Conservation (phyloP, 2,329 filamentous ascomycete species). For the Tolypocladium ophioglossoides region DNA sequence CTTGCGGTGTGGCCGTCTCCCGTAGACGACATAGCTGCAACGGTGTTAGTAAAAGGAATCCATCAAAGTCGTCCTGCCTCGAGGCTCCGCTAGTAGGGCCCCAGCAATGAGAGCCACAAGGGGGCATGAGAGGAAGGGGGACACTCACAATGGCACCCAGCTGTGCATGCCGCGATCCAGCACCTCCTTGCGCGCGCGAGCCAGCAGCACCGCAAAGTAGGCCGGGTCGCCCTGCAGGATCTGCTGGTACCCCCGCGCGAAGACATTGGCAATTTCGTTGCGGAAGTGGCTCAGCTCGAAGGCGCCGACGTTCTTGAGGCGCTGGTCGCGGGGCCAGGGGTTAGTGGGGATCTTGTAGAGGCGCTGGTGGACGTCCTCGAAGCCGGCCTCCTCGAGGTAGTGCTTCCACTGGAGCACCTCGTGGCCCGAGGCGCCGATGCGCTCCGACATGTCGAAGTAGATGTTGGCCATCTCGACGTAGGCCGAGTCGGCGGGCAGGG, state of each 20-base stretch:
- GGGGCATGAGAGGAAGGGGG: neutral
- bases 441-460: conserved; percentile 12
- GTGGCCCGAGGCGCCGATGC: conserved; percentile 9
- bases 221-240: conserved; percentile 11
- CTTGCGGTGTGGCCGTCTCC: neutral
- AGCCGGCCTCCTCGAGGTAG: conserved; percentile 18
- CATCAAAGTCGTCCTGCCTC: too few relatives aligned
- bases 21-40: neutral
- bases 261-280: conserved; percentile 10
- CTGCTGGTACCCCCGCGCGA: conserved; percentile 12
- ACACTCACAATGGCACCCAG: conserved; percentile 12
- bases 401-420: conserved; percentile 12
- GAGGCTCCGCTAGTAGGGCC: too few relatives aligned
- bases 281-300: conserved; percentile 14
- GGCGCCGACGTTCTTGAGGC: conserved; percentile 17
- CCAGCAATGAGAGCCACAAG: too few relatives aligned
- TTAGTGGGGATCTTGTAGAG: conserved; percentile 19
- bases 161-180: conserved; percentile 12
- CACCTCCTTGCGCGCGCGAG: conserved; percentile 10
- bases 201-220: conserved; percentile 11
- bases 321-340: conserved; percentile 18
- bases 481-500: conserved; percentile 10
- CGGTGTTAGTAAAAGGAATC: neutral
- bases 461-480: conserved; percentile 12
- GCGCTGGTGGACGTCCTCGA: conserved; percentile 17